A percentile compares a stretch with the other conserved stretches of the same genome.
These are phyloP conservation scores for Eimeria zaria DNA, from an alignment of 169 alveolate species.

Conservation along the genomic window DNA sequence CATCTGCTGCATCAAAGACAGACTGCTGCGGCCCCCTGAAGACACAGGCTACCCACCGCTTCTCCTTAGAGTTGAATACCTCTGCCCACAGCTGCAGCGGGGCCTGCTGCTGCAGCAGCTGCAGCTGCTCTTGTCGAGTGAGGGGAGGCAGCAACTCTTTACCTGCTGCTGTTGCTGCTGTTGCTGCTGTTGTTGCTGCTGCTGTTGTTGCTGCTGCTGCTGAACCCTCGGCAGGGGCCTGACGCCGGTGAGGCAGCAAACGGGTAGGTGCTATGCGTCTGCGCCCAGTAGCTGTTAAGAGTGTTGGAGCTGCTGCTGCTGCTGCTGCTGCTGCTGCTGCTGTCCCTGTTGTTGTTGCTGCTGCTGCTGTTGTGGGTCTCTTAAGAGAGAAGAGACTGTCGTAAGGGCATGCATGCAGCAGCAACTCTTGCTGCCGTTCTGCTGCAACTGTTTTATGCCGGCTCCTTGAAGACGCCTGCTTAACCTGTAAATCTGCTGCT, in stretches of 20 bases:
- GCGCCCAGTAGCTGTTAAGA: too few species aligned
- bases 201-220: too few species aligned
- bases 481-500: neutral
- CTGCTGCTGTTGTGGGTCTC: constrained; percentile 34
- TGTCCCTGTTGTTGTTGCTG: constrained; percentile 21
- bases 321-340: constrained; percentile 75
- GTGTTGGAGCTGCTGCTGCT: constrained; percentile 56
- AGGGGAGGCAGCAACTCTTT: neutral
- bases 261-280: too few species aligned
- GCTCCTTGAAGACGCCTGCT: neutral
- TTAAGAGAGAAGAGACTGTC: neutral
- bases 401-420: neutral
- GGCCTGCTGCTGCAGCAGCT: constrained; percentile 56
- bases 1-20: constrained; percentile 65
- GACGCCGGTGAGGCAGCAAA: too few species aligned
- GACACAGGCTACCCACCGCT: too few species aligned
- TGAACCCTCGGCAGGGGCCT: too few species aligned
- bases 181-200: too few species aligned
- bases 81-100: constrained; percentile 66
- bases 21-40: constrained; percentile 8
- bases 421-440: neutral
- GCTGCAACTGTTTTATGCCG: too few species aligned
- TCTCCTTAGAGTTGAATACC: neutral
- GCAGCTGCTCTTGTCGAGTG: constrained; percentile 40
- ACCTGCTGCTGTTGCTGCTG: too few species aligned